These are phyloP conservation scores for Fusarium neocosmosporiellum DNA, from an alignment of 2,329 filamentous ascomycete genomes.

Conservation along the genomic window DNA sequence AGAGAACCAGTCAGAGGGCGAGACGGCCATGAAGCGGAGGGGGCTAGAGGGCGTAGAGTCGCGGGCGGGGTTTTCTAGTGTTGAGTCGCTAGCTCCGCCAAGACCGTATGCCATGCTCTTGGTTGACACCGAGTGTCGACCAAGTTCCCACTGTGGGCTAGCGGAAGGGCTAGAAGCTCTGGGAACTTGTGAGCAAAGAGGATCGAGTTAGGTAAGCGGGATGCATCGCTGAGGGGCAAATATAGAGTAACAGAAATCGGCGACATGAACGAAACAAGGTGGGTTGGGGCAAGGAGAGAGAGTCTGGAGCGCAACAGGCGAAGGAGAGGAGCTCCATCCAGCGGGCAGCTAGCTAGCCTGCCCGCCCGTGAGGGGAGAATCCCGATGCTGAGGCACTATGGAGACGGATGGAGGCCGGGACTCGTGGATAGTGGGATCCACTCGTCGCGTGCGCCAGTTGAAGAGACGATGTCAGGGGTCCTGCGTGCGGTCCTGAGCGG, in stretches of 20 bases:
- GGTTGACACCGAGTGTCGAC: constrained; percentile 18
- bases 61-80: constrained; percentile 22
- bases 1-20: constrained; percentile 3
- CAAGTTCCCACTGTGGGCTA: constrained; percentile 15
- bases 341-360: neutral
- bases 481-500: constrained; percentile 5
- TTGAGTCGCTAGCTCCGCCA: constrained; percentile 18
- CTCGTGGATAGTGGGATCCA: constrained; percentile 33
- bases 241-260: constrained; percentile 21
- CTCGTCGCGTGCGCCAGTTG: constrained; percentile 40
- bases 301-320: constrained; percentile 22
- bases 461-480: constrained; percentile 24
- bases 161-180: constrained; percentile 1
- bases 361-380: constrained; percentile 13
- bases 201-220: neutral
- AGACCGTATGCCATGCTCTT: constrained; percentile 29
- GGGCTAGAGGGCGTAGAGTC: constrained; percentile 14
- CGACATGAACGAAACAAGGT: constrained; percentile 10
- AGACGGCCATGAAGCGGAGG: constrained; percentile 4
- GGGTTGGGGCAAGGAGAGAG: neutral
- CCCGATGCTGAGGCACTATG: constrained; percentile 37
- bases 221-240: neutral
- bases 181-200: neutral
- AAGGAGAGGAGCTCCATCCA: neutral
- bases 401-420: constrained; percentile 23